Evolutionary conservation across 805 yeast genomes (phyloP).

Genomic region (Metschnikowia lachancei): DNA sequence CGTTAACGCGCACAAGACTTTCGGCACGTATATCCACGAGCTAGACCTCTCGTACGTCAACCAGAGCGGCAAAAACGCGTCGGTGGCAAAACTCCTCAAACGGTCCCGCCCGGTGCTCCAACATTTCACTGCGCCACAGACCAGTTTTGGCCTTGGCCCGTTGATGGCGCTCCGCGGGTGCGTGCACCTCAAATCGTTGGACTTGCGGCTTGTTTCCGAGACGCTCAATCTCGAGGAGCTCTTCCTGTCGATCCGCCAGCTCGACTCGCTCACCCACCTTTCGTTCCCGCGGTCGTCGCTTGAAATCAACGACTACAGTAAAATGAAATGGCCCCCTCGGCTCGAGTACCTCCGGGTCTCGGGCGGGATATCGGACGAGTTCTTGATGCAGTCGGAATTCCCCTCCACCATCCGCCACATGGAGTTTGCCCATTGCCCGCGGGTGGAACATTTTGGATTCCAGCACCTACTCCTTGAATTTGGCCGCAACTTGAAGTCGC

Average conservation of each 20-base stretch:
- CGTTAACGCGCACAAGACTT: slow-evolving; percentile 46
- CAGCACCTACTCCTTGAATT: slow-evolving; percentile 57
- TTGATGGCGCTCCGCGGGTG: slow-evolving; percentile 78
- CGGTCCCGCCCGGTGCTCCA: slow-evolving; percentile 67
- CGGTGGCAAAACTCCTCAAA: slow-evolving; percentile 76
- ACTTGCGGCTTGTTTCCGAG: slow-evolving; percentile 83
- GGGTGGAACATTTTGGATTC: slow-evolving; percentile 62
- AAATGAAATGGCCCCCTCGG: slow-evolving; percentile 73
- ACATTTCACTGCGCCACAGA: slow-evolving; percentile 84
- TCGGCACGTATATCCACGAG: slow-evolving; percentile 59
- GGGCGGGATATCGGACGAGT: slow-evolving; percentile 86
- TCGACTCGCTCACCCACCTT: slow-evolving; percentile 63
- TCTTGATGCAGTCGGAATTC: slow-evolving; percentile 64
- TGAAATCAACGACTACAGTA: slow-evolving; percentile 55
- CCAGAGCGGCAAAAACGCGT: slow-evolving; percentile 90
- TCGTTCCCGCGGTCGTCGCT: slow-evolving; percentile 89
- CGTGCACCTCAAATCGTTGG: slow-evolving; percentile 58
- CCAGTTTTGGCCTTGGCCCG: slow-evolving; percentile 91
- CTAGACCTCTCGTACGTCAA: slow-evolving; percentile 77
- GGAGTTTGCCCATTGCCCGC: slow-evolving; percentile 87
- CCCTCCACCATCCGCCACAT: slow-evolving; percentile 69
- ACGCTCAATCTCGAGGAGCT: slow-evolving; percentile 80
- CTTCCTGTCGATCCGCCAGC: slow-evolving; percentile 66
- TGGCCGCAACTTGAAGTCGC: slow-evolving; percentile 61
- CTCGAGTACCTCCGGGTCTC: slow-evolving; percentile 70